Evolutionary conservation across 2,329 filamentous ascomycete genomes (phyloP), one percentile per base, ranked within the genome.

Genomic region (Corniculantispora saksenae): DNA sequence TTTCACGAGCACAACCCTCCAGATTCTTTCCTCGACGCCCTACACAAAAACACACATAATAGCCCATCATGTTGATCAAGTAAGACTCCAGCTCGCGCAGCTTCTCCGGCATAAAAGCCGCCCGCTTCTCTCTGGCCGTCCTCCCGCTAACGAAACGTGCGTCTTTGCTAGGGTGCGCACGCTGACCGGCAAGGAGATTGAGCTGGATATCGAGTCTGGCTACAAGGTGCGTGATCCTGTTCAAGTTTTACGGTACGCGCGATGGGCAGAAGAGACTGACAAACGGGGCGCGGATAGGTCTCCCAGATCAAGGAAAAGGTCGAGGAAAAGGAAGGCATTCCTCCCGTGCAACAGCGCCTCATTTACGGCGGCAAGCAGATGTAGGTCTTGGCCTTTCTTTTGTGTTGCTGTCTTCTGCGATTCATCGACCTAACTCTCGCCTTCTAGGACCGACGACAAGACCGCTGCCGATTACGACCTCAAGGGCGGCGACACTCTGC

Each of bases 281-380:
- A 38, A 32, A 3, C 3, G 21, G n/a, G n/a, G 19, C 7, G 17
- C 48, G 23, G 47, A 57, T 70, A 97, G 93, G 92, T 98, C 72
- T 90, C 91, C 48, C 89, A 94, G 78, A 98, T 99, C 85, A 99
- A 99, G 85, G 95, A 98, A 81, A 94, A 94, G 74, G 95, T 99
- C 64, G 95, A 99, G 80, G 95, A 99, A 83, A 98, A 98, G 82
- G 95, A 98, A 77, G 95, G 95, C 65, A 99, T 99, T 73, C 94
- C 95, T 51, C 95, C 95, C 1, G 93, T 95, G 21, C 95, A 99
- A 81, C 95, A 99, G 81, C 90, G 95, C 66, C 83, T 99, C 70
- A 99, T 99, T 74, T 97, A 91, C 76, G 93, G 94, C 62, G 95
- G 95, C 74, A 99, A 99, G 84, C 95, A 99, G 79, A 97, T 99